Evolutionary conservation across 768 basidiomycete genomes (phyloP), one percentile per base, ranked within the genome.

Genomic region (Mycena pura): DNA sequence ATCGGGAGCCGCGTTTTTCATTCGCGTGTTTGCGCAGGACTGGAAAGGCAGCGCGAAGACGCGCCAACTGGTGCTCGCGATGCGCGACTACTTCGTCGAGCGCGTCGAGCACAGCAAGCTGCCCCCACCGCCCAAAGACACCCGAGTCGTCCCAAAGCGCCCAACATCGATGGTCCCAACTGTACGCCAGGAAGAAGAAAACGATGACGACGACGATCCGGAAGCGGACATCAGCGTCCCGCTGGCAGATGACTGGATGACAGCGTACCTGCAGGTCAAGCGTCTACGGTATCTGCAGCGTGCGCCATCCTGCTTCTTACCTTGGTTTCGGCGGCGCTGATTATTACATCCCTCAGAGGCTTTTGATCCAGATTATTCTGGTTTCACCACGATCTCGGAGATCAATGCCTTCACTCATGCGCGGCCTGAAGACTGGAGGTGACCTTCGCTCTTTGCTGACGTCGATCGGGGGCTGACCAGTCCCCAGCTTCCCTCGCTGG

Each of bases 141-240:
- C n/a, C n/a, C n/a, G n/a, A n/a, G 14, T 28, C n/a, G 40, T 22
- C 13, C 22, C 9, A 22, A 53, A 39, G 9, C 44, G 38, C 1
- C 52, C 60, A 3, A 36, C 44, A 19, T 34, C 59, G 9, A 6
- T 68, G 39, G 27, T 53, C 40, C 51, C 43, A 29, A 32, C n/a
- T n/a, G n/a, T n/a, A n/a, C n/a, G n/a, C n/a, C n/a, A 22, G 41
- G 70, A 73, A 22, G 69, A 72, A 68, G 71, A 70, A 8, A 44
- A 59, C 7, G 28, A 60, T 31, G 38, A 57, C 7, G 55, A 60
- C 4, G 44, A 53, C 17, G 58, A 60, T 40, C 44, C 58, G 1
- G 58, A 51, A 32, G 32, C 39, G 1, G 58, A 60, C 9, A 25
- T 53, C 2, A 38, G n/a, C 17, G 43, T 47, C 1, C 47, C 50